A percentile compares a stretch with the other conserved stretches of the same genome.
Evolutionary conservation across 2,329 filamentous ascomycete genomes (phyloP).

Genomic region (Colletotrichum incanum): DNA sequence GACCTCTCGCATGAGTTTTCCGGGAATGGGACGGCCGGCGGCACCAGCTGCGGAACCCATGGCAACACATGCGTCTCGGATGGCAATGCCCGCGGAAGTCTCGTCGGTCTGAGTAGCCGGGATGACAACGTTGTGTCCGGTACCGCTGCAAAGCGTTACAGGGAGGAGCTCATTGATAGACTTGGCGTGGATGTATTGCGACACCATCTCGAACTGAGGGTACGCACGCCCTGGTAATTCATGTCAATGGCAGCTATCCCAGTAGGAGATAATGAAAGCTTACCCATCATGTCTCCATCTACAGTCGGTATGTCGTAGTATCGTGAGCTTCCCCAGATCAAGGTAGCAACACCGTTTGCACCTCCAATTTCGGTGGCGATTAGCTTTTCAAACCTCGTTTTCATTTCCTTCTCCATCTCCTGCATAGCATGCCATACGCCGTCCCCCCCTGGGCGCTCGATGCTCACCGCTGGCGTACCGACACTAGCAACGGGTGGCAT

Average conservation of each 20-base stretch:
- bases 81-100: slow-evolving; percentile 45
- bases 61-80: slow-evolving; percentile 48
- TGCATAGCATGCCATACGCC: slow-evolving; percentile 42
- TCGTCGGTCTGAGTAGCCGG: slow-evolving; percentile 45
- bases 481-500: slow-evolving; percentile 45
- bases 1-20: slow-evolving; percentile 51
- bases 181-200: slow-evolving; percentile 50
- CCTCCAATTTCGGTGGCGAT: slow-evolving; percentile 63
- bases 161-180: slow-evolving; percentile 48
- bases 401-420: slow-evolving; percentile 35
- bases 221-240: slow-evolving; percentile 46
- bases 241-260: slow-evolving; percentile 44
- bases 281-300: slow-evolving; percentile 58
- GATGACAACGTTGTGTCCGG: slow-evolving; percentile 46
- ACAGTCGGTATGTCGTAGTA: slow-evolving; percentile 54
- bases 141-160: slow-evolving; percentile 46
- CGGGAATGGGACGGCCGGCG: slow-evolving; percentile 52
- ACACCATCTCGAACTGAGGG: slow-evolving; percentile 49
- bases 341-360: slow-evolving; percentile 64
- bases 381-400: slow-evolving; percentile 37
- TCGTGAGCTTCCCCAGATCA: slow-evolving; percentile 55
- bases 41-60: slow-evolving; percentile 54
- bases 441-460: slow-evolving; percentile 44
- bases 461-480: slow-evolving; percentile 46
- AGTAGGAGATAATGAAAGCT: slow-evolving; percentile 32